Percentiles rank a stretch among this genome's conserved stretches.
Evolutionary conservation across 2,329 filamentous ascomycete genomes (phyloP).

Genomic region (Madurella mycetomatis): DNA sequence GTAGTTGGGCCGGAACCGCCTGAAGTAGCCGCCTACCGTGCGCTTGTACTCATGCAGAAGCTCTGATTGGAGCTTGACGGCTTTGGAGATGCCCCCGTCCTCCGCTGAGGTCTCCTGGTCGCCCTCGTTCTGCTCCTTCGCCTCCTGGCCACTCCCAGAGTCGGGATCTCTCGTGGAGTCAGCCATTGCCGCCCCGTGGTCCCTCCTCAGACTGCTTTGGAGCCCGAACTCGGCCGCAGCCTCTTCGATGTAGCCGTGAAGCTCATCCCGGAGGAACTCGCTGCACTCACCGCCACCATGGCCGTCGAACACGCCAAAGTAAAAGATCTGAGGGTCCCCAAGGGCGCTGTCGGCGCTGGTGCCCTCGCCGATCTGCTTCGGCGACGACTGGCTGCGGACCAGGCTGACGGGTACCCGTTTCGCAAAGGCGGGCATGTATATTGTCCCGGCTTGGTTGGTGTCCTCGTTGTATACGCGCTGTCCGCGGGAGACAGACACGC

Average conservation of each 20-base stretch:
- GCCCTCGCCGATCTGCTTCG: conserved; percentile 52
- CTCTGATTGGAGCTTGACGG: conserved; percentile 63
- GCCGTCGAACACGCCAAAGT: conserved; percentile 94
- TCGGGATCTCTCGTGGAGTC: conserved; percentile 12
- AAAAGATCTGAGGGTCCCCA: conserved; percentile 94
- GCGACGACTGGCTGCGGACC: conserved; percentile 37
- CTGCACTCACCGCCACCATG: conserved; percentile 90
- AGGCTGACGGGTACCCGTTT: conserved; percentile 68
- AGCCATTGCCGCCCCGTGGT: conserved; percentile 24
- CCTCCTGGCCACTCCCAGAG: not conserved
- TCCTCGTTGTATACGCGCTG: conserved; percentile 90
- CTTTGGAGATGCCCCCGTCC: conserved; percentile 52
- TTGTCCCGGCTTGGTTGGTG: conserved; percentile 86
- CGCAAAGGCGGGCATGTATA: conserved; percentile 89
- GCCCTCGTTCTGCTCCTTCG: not conserved
- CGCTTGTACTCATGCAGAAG: conserved; percentile 75
- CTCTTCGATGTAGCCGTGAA: conserved; percentile 87
- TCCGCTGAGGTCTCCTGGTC: conserved; percentile 40
- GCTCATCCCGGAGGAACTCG: conserved; percentile 73
- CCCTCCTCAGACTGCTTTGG: conserved; percentile 64
- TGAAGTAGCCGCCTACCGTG: conserved; percentile 90
- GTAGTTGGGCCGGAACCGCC: conserved; percentile 77
- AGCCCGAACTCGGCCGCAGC: conserved; percentile 72
- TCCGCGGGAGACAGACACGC: conserved; percentile 72
- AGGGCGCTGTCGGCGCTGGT: conserved; percentile 70